Conservation (phyloP, 176 grass and related monocot species). For the Carex cristatella region DNA sequence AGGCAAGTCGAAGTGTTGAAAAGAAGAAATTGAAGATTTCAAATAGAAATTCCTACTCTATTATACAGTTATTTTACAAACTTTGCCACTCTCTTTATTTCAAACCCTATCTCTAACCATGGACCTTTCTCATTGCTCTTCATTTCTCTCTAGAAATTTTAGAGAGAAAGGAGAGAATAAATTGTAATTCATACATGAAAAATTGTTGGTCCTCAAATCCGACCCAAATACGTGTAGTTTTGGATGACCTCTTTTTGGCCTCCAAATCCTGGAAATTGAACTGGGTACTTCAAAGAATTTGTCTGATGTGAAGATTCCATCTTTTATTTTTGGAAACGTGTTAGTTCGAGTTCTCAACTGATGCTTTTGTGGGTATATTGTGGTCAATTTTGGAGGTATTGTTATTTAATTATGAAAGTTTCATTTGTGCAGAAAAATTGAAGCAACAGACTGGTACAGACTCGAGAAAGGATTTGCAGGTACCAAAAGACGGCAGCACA, state of each 20-base stretch:
- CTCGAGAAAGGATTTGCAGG: slow-evolving; percentile 45
- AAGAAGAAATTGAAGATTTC: neutral
- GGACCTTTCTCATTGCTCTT: neutral
- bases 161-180: neutral
- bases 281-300: neutral
- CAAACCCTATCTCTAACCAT: neutral
- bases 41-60: neutral
- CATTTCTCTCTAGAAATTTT: slow-evolving; percentile 1
- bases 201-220: neutral
- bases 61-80: slow-evolving; percentile 13
- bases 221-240: neutral
- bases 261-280: neutral
- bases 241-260: neutral
- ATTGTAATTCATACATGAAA: neutral
- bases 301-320: neutral
- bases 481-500: slow-evolving; percentile 58
- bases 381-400: neutral
- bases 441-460: slow-evolving; percentile 40
- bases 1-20: neutral
- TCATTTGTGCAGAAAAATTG: slow-evolving; percentile 49
- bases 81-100: neutral
- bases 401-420: neutral
- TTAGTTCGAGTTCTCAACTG: neutral
- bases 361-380: neutral
- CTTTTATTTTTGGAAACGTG: neutral